Evolutionary conservation across 2,329 filamentous ascomycete species (phyloP).

Genomic region (Exophiala sideris): DNA sequence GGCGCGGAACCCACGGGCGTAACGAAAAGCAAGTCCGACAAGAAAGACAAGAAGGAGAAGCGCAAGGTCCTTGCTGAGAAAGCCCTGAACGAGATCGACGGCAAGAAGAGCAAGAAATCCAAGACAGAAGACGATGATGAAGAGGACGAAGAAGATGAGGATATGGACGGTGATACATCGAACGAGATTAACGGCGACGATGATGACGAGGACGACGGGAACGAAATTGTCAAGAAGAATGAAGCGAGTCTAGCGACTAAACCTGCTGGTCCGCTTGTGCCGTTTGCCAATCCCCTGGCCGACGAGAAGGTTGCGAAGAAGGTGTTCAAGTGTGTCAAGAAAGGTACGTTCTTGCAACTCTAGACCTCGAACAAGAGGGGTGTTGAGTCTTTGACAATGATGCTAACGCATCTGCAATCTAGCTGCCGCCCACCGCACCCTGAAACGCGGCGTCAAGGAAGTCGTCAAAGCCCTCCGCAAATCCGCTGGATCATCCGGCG

Average conservation of each 20-base stretch:
- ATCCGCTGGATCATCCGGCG: constrained; percentile 61
- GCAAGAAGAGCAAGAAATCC: neutral
- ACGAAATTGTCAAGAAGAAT: constrained; percentile 21
- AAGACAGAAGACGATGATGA: constrained; percentile 14
- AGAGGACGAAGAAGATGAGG: constrained; percentile 18
- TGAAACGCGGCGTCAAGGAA: constrained; percentile 98
- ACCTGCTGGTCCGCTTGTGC: constrained; percentile 47
- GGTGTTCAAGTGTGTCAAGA: constrained; percentile 52
- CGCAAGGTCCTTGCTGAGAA: constrained; percentile 26
- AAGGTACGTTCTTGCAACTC: constrained; percentile 46
- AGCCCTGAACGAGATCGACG: constrained; percentile 24
- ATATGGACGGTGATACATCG: constrained; percentile 14
- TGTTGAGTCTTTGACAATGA: no score
- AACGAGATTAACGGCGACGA: constrained; percentile 15
- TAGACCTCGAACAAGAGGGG: no score
- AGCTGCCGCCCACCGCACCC: constrained; percentile 93
- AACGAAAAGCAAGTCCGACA: constrained; percentile 41
- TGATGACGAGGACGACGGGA: constrained; percentile 12
- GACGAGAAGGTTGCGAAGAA: constrained; percentile 52
- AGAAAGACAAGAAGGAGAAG: constrained; percentile 46
- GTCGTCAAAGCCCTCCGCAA: constrained; percentile 98
- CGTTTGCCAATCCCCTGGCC: constrained; percentile 49
- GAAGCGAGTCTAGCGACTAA: constrained; percentile 22
- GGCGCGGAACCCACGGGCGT: constrained; percentile 12
- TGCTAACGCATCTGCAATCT: constrained; percentile 17